Percentiles rank a stretch among this genome's conserved stretches.
These are phyloP conservation scores for Phytophthora syringae DNA, from an alignment of 352 stramenopile genomes.

Conservation along the genomic window DNA sequence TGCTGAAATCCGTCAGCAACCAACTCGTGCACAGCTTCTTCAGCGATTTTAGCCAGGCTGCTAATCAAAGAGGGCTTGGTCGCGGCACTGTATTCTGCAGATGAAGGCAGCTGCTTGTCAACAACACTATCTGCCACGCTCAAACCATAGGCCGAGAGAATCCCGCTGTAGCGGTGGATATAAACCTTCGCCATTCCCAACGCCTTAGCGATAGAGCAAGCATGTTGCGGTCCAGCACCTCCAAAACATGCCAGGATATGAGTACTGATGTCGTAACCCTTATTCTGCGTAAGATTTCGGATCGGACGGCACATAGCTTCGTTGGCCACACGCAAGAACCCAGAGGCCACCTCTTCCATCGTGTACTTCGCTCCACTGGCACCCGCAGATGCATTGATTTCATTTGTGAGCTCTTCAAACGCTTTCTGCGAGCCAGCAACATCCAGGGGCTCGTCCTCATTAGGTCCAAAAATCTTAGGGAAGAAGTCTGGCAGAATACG, in stretches of 20 bases:
- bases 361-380: constrained; percentile 73
- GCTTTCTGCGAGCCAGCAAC: constrained; percentile 91
- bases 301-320: constrained; percentile 99
- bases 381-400: constrained; percentile 85
- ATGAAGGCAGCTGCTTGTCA: constrained; percentile 95
- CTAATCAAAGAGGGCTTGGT: constrained; percentile 60
- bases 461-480: constrained; percentile 98
- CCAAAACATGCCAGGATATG: constrained; percentile 98
- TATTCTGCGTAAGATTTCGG: constrained; percentile 98
- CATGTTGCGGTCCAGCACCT: constrained; percentile 97
- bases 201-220: constrained; percentile 96
- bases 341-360: constrained; percentile 96
- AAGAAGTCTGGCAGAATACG: constrained; percentile 98
- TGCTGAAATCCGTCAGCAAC: constrained; percentile 82
- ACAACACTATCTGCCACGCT: constrained; percentile 97
- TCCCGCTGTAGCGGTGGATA: constrained; percentile 98
- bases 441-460: constrained; percentile 98
- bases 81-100: constrained; percentile 57
- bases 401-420: constrained; percentile 91
- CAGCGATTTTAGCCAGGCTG: constrained; percentile 56
- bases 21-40: constrained; percentile 74
- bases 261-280: constrained; percentile 97
- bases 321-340: constrained; percentile 98
- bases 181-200: constrained; percentile 98
- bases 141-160: constrained; percentile 98